Conservation (phyloP, 78 protist genomes). For the Emiliania huxleyi region DNA sequence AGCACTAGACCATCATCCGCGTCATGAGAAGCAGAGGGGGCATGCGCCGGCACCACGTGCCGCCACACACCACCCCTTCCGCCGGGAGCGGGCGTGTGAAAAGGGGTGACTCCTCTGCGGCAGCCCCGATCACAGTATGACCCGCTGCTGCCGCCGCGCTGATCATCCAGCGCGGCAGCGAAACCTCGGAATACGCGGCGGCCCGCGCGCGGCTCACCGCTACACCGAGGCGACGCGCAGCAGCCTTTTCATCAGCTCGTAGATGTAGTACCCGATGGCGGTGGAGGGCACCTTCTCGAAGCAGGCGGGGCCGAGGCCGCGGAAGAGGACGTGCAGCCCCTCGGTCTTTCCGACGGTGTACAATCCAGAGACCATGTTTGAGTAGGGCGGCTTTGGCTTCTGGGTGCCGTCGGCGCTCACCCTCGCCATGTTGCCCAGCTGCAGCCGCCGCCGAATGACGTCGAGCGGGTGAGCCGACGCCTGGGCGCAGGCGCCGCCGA, state of each 20-base stretch:
- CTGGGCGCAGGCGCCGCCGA: not conserved
- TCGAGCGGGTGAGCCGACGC: not conserved
- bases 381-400: slow-evolving; percentile 39
- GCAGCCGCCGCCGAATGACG: not conserved
- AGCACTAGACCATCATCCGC: too few species aligned
- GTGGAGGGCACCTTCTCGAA: slow-evolving; percentile 67
- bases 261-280: slow-evolving; percentile 70
- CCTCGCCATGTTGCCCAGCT: not conserved
- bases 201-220: too few species aligned
- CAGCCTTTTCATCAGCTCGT: slow-evolving; percentile 61
- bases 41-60: too few species aligned
- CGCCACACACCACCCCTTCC: too few species aligned
- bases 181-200: too few species aligned
- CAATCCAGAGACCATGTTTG: slow-evolving; percentile 73
- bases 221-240: slow-evolving; percentile 11
- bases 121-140: too few species aligned
- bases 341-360: slow-evolving; percentile 76
- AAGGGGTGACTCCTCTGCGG: too few species aligned
- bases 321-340: not conserved
- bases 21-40: too few species aligned
- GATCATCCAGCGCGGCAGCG: too few species aligned
- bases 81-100: too few species aligned
- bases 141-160: too few species aligned
- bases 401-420: not conserved
- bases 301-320: slow-evolving; percentile 6